Evolutionary conservation across 176 grass and related monocot genomes (phyloP), one percentile per base, ranked within the genome.

Genomic region (Pontederia crassipes): DNA sequence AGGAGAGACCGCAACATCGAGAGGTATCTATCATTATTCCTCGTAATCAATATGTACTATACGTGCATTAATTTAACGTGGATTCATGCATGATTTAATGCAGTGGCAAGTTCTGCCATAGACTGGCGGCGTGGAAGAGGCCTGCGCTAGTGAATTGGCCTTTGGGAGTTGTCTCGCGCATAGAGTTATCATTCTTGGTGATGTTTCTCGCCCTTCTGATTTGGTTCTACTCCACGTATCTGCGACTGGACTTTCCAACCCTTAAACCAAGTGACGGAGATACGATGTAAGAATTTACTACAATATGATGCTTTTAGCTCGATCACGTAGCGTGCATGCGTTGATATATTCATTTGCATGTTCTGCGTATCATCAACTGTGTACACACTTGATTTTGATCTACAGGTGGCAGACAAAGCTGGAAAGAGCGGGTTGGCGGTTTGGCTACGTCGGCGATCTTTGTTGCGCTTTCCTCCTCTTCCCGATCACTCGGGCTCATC

Each of bases 381-480:
- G 13, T 64, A 9, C 8, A 51, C 10, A 29, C 47, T 46, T 47
- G 4, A 11, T 78, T 16, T 57, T 57, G 57, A 53, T 29, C 55
- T 69, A 55, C 20, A 87, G 84, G 71, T 87, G 79, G 84, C 57
- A 79, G 70, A 46, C 71, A 61, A 60, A 76, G 72, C 63, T 87
- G 66, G 62, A 61, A n/a, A 65, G 12, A 1, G 56, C 67, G 17
- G 76, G 26, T 14, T 11, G 54, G 12, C 62, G 72, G 12, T 56
- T 87, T 0, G 84, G 84, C 32, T 27, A 55, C 8, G 64, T 65
- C 28, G 84, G 84, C 7, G 73, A 54, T 27, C 1, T 87, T 18
- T 82, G 75, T 56, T 68, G 48, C 1, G 75, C 75, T 35, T 82
- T 87, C 26, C 68, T 87, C 10, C 79, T 87, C 72, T 17, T 87